Percentiles rank a stretch among this genome's conserved stretches.
These are phyloP conservation scores for Priceomyces medius DNA, from an alignment of 805 yeast genomes.

Conservation along the genomic window DNA sequence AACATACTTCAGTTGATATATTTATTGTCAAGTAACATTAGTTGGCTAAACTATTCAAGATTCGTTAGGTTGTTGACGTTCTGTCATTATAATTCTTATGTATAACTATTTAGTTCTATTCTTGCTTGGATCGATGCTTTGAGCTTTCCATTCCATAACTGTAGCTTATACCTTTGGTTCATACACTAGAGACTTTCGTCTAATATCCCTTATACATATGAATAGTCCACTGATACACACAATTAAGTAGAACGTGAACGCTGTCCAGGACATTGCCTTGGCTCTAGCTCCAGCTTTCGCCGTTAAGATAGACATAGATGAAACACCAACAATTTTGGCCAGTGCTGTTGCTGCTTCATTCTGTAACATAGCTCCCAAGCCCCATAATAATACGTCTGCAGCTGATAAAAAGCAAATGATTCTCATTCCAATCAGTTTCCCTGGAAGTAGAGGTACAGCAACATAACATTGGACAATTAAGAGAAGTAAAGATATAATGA, in stretches of 20 bases:
- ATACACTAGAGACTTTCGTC: conserved; percentile 4
- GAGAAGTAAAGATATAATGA: conserved; percentile 43
- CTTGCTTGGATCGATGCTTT: too few relatives aligned
- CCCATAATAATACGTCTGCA: conserved; percentile 51
- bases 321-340: conserved; percentile 40
- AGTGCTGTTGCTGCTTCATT: conserved; percentile 55
- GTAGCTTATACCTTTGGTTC: conserved; percentile 10
- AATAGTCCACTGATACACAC: conserved; percentile 38
- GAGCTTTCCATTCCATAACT: too few relatives aligned
- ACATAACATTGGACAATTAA: conserved; percentile 44
- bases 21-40: too few relatives aligned
- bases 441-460: conserved; percentile 52
- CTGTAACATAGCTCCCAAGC: conserved; percentile 62
- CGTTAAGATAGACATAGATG: conserved; percentile 50
- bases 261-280: conserved; percentile 59
- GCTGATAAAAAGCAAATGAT: conserved; percentile 31
- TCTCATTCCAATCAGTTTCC: conserved; percentile 20
- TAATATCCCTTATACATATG: conserved; percentile 25
- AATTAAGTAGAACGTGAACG: conserved; percentile 48
- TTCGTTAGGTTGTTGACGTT: too few relatives aligned
- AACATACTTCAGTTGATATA: too few relatives aligned
- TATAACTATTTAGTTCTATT: too few relatives aligned
- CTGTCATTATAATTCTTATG: too few relatives aligned
- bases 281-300: conserved; percentile 52
- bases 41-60: too few relatives aligned